These are phyloP conservation scores for Pleurotus giganteus DNA, from an alignment of 768 basidiomycete species.

Conservation along the genomic window DNA sequence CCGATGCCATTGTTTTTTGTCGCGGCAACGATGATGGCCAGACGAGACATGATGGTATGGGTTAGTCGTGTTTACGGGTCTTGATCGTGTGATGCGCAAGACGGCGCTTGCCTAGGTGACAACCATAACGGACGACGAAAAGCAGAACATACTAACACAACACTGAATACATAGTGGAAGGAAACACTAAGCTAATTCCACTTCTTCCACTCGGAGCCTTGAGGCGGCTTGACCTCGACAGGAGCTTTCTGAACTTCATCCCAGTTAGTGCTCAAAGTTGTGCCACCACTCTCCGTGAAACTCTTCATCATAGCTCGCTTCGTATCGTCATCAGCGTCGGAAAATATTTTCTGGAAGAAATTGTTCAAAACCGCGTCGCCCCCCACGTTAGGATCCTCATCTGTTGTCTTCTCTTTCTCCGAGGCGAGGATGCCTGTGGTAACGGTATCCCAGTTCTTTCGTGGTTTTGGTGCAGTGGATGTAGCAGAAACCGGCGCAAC, in stretches of 20 bases:
- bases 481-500: conserved; percentile 29
- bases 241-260: conserved; percentile 71
- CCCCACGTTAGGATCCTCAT: conserved; percentile 86
- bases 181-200: conserved; percentile 46
- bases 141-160: not conserved
- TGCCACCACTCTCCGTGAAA: conserved; percentile 92
- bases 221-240: conserved; percentile 80
- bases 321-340: conserved; percentile 89
- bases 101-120: not conserved
- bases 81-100: conserved; percentile 1
- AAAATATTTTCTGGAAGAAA: conserved; percentile 91
- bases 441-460: conserved; percentile 91
- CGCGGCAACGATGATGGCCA: conserved; percentile 94
- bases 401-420: conserved; percentile 67
- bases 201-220: conserved; percentile 81
- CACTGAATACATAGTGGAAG: not conserved
- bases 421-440: conserved; percentile 61
- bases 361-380: conserved; percentile 84
- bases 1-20: conserved; percentile 90
- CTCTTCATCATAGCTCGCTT: conserved; percentile 98
- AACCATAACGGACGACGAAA: not conserved
- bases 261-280: conserved; percentile 96
- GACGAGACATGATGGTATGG: conserved; percentile 46
- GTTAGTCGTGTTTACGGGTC: not conserved
- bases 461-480: conserved; percentile 37